Percentiles rank a stretch among this genome's conserved stretches.
Conservation (phyloP, 225 moss, liverwort and hornwort genomes). For the Climacium dendroides region DNA sequence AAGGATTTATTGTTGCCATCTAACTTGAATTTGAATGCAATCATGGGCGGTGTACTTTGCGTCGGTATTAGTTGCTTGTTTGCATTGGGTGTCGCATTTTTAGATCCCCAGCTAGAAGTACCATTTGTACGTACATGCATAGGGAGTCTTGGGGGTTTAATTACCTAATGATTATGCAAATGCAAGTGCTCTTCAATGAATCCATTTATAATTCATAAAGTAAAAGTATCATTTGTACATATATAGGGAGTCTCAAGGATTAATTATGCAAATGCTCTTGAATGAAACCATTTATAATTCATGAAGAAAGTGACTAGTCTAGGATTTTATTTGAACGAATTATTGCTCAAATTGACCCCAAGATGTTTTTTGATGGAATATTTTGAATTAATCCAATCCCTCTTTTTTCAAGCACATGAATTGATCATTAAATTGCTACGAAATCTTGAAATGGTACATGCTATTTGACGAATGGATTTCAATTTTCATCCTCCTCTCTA, state of each 20-base stretch:
- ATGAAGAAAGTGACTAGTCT: neutral
- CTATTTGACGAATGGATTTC: neutral
- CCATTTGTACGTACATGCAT: neutral
- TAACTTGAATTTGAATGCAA: neutral
- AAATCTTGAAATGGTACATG: neutral
- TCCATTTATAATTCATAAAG: neutral
- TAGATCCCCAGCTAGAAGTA: neutral
- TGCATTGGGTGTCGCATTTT: accelerated
- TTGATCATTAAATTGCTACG: too few species aligned
- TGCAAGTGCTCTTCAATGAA: neutral
- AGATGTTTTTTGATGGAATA: neutral
- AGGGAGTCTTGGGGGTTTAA: accelerated
- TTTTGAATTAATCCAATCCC: neutral
- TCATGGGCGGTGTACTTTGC: neutral
- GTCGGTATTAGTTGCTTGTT: neutral
- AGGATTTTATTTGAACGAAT: neutral
- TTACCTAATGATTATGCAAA: too few species aligned
- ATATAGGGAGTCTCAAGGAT: neutral
- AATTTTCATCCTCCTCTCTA: neutral
- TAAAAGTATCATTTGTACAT: neutral
- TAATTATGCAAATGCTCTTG: neutral
- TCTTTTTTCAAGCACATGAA: neutral
- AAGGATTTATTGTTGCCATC: neutral
- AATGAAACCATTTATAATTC: too few species aligned
- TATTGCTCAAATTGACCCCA: neutral